These are phyloP conservation scores for Melampsora larici-populina DNA, from an alignment of 1,284 basidiomycete species.

Conservation along the genomic window DNA sequence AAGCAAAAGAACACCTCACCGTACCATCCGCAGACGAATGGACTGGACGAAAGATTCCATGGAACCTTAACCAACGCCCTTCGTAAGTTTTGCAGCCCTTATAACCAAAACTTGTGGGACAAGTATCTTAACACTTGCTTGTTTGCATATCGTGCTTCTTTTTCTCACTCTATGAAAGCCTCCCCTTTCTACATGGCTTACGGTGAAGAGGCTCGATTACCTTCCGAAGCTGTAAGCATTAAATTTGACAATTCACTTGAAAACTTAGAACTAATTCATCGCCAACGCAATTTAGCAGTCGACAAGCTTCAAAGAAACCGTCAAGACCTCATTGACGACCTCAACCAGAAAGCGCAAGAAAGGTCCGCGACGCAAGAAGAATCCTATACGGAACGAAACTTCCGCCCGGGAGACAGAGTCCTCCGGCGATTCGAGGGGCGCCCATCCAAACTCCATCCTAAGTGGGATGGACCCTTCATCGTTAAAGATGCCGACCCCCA, in stretches of 20 bases:
- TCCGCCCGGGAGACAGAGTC: neutral
- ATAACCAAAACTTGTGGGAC: no score
- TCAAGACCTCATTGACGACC: conserved; percentile 3
- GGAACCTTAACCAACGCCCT: no score
- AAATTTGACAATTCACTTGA: no score
- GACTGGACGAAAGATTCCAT: conserved; percentile 23
- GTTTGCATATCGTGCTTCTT: neutral
- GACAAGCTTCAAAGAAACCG: neutral
- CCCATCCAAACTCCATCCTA: conserved; percentile 4
- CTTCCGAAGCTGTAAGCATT: neutral
- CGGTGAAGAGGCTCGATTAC: no score
- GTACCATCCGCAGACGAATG: no score
- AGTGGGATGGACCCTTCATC: conserved; percentile 10
- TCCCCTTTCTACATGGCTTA: conserved; percentile 5
- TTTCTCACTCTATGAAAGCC: neutral
- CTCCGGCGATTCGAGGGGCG: neutral
- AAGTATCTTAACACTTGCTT: no score
- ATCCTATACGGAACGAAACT: neutral
- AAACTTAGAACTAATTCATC: neutral
- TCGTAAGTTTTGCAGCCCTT: no score
- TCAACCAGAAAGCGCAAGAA: neutral
- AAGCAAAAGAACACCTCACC: conserved; percentile 15
- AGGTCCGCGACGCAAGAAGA: neutral
- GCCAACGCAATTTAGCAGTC: no score
- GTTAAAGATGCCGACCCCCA: neutral